Evolutionary conservation across 2,329 filamentous ascomycete genomes (phyloP).

Genomic region (Fusarium tuaranense): DNA sequence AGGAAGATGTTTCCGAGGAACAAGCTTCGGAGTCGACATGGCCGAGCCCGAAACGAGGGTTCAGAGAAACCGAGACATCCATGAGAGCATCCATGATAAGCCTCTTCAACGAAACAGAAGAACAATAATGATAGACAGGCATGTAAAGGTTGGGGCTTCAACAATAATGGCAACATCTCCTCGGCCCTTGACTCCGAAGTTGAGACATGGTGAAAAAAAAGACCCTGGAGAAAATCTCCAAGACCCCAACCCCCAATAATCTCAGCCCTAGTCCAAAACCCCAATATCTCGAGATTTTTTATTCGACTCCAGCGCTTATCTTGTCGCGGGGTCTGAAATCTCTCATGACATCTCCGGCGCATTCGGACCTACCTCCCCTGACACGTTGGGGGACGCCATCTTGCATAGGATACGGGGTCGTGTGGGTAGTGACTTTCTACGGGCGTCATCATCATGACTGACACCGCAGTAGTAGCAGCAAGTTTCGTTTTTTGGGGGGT

Average conservation of each 20-base stretch:
- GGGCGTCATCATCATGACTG: slow-evolving; percentile 5
- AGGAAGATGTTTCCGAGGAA: slow-evolving; percentile 36
- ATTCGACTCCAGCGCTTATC: neutral
- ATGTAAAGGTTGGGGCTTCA: slow-evolving; percentile 41
- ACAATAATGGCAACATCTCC: slow-evolving; percentile 16
- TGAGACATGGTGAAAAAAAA: slow-evolving; percentile 16
- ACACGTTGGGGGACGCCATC: neutral
- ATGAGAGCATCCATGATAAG: slow-evolving; percentile 10
- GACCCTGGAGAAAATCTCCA: neutral
- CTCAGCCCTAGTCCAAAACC: slow-evolving; percentile 28
- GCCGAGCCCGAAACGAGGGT: slow-evolving; percentile 22
- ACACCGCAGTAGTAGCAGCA: neutral
- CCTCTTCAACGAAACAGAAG: neutral
- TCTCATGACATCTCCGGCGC: slow-evolving; percentile 3
- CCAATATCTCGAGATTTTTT: slow-evolving; percentile 23
- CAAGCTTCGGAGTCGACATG: slow-evolving; percentile 18
- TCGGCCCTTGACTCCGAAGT: slow-evolving; percentile 11
- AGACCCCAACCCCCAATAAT: slow-evolving; percentile 42
- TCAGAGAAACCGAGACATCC: slow-evolving; percentile 10
- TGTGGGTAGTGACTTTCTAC: neutral
- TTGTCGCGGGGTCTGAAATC: neutral
- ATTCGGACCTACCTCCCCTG: slow-evolving; percentile 1
- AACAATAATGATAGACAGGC: neutral
- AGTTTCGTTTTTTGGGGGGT: slow-evolving; percentile 18
- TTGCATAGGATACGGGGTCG: neutral